A percentile compares a stretch with the other conserved stretches of the same genome.
Conservation (phyloP, 768 basidiomycete genomes). For the Mycena leptocephala region DNA sequence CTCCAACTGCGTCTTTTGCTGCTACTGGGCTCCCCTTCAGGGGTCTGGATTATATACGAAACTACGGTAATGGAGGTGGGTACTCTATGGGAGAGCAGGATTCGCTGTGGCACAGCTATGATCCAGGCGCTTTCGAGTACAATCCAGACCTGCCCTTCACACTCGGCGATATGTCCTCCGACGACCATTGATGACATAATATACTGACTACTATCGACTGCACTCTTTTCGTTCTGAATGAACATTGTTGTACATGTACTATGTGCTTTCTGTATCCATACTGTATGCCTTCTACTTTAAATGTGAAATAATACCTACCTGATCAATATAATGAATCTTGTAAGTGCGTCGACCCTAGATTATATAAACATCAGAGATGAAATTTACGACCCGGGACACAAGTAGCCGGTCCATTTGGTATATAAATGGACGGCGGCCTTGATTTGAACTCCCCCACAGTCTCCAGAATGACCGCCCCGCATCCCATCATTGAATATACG, state of each 20-base stretch:
- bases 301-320: slow-evolving; percentile 7
- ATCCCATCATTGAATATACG: slow-evolving; percentile 84
- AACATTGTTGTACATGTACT: slow-evolving; percentile 34
- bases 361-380: background rate
- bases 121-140: slow-evolving; percentile 80
- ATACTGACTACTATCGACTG: slow-evolving; percentile 15
- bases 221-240: background rate
- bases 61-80: slow-evolving; percentile 74
- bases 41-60: slow-evolving; percentile 88
- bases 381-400: background rate
- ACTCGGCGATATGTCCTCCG: slow-evolving; percentile 60
- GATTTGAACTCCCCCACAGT: background rate
- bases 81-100: slow-evolving; percentile 66
- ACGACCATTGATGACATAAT: slow-evolving; percentile 48
- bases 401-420: slow-evolving; percentile 1
- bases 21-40: slow-evolving; percentile 87
- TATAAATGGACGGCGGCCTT: slow-evolving; percentile 1
- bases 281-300: slow-evolving; percentile 23
- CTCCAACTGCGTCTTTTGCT: slow-evolving; percentile 77
- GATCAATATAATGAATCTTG: background rate
- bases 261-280: slow-evolving; percentile 33
- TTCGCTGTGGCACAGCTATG: slow-evolving; percentile 76
- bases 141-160: slow-evolving; percentile 87
- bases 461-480: slow-evolving; percentile 66
- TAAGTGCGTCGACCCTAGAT: background rate